Conservation (phyloP, 768 basidiomycete species). For the Rhodocollybia butyracea region DNA sequence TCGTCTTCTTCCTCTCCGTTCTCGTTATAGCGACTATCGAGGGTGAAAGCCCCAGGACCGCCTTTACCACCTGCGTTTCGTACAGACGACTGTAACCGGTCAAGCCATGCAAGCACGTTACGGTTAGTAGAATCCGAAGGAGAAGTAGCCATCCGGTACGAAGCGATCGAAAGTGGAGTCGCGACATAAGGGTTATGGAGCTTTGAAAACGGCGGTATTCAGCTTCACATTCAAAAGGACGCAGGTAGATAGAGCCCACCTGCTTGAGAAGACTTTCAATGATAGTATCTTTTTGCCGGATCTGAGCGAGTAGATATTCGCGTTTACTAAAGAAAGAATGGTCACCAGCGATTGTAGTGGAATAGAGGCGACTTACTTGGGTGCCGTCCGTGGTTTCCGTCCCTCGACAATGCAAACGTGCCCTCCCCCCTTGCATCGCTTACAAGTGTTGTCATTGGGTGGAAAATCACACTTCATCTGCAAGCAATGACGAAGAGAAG, state of each 20-base stretch:
- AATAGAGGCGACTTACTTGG: constrained; percentile 58
- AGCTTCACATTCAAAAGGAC: background rate
- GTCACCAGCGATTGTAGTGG: background rate
- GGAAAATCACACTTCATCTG: constrained; percentile 90
- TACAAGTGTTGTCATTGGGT: constrained; percentile 69
- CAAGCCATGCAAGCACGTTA: constrained; percentile 73
- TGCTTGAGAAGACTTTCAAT: constrained; percentile 85
- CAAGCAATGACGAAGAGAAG: background rate
- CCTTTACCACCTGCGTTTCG: constrained; percentile 43
- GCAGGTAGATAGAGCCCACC: constrained; percentile 32
- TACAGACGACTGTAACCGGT: constrained; percentile 61
- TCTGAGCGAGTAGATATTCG: constrained; percentile 81
- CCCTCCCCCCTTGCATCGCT: constrained; percentile 67
- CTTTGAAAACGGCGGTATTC: constrained; percentile 28
- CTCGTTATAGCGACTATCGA: constrained; percentile 31
- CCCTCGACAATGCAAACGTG: constrained; percentile 84
- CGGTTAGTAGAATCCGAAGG: constrained; percentile 69
- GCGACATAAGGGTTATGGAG: constrained; percentile 80
- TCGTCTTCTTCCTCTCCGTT: constrained; percentile 36
- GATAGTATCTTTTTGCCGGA: constrained; percentile 83
- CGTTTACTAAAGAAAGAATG: constrained; percentile 54
- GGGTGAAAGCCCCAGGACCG: constrained; percentile 42
- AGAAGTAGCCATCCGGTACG: constrained; percentile 75
- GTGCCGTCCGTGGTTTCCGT: constrained; percentile 70
- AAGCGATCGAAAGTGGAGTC: constrained; percentile 75